Conservation (phyloP, 139 green algal species). For the Bryopsis sp. region DNA sequence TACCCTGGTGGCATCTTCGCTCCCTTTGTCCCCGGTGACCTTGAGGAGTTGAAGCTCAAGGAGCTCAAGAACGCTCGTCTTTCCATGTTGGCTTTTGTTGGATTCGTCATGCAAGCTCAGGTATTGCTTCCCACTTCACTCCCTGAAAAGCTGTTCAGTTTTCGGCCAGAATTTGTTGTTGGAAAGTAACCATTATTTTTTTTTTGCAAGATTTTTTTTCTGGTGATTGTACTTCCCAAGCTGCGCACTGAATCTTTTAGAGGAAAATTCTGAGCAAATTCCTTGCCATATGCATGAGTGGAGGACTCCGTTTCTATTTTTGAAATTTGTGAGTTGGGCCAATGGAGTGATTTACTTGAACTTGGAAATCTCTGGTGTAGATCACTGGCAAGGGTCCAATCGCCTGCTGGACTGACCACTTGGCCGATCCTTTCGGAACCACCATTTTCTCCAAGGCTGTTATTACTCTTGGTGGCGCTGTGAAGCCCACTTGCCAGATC, state of each 20-base stretch:
- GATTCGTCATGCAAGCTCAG: constrained; percentile 38
- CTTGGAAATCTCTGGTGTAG: constrained; percentile 24
- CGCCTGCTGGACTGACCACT: constrained; percentile 53
- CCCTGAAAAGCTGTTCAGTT: neutral
- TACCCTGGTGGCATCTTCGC: constrained; percentile 69
- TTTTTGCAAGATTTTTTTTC: neutral
- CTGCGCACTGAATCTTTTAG: neutral
- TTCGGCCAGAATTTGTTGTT: neutral
- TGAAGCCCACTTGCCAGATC: constrained; percentile 54
- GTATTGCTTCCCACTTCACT: too few relatives aligned
- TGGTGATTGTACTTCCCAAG: neutral
- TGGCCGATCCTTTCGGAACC: constrained; percentile 58
- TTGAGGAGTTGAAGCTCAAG: constrained; percentile 85
- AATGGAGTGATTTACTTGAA: neutral
- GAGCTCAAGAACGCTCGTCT: constrained; percentile 94
- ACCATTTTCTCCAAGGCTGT: constrained; percentile 59
- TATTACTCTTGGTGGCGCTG: constrained; percentile 38
- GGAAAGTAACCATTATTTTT: neutral
- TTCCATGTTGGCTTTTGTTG: constrained; percentile 64
- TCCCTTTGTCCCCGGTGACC: constrained; percentile 55
- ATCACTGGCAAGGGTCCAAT: constrained; percentile 64
- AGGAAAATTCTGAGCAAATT: neutral
- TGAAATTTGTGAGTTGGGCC: neutral
- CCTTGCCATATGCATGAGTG: neutral
- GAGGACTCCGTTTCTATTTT: neutral